A percentile compares a stretch with the other conserved stretches of the same genome.
Conservation (phyloP, 2,329 filamentous ascomycete genomes). For the Exophiala sp. region DNA sequence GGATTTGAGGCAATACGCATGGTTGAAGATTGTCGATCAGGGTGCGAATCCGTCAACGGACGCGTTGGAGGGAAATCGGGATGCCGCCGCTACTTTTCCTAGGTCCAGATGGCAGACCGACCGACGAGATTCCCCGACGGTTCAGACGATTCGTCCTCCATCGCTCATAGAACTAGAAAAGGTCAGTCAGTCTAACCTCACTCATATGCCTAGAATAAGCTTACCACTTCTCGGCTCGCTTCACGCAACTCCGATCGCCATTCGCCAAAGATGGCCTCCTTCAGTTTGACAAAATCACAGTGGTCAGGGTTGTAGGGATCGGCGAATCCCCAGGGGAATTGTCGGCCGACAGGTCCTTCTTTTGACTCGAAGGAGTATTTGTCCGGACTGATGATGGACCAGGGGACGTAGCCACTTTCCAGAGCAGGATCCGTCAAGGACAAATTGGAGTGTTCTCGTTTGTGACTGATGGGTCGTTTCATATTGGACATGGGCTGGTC, state of each 20-base stretch:
- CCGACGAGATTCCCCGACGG: constrained; percentile 13
- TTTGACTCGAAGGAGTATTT: constrained; percentile 60
- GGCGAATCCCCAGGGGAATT: constrained; percentile 95
- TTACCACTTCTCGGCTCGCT: constrained; percentile 63
- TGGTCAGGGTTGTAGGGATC: constrained; percentile 86
- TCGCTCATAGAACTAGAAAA: constrained; percentile 21
- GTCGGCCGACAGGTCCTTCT: constrained; percentile 60
- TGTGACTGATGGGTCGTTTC: constrained; percentile 25
- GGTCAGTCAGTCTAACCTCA: constrained; percentile 55
- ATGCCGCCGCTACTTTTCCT: constrained; percentile 16
- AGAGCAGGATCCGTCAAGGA: constrained; percentile 30
- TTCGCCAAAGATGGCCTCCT: constrained; percentile 86
- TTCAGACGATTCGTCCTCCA: constrained; percentile 26
- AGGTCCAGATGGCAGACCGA: constrained; percentile 19
- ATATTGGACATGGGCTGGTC: constrained; percentile 10
- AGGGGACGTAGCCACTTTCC: constrained; percentile 58
- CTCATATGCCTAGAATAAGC: constrained; percentile 91
- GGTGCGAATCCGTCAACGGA: constrained; percentile 7
- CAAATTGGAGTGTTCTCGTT: constrained; percentile 33
- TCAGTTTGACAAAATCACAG: constrained; percentile 87
- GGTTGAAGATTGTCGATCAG: too few species aligned
- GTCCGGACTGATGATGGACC: constrained; percentile 92
- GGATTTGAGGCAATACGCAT: too few species aligned
- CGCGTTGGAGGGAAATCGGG: constrained; percentile 18
- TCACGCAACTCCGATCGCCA: constrained; percentile 90